Evolutionary conservation across 2,329 filamentous ascomycete species (phyloP).

Genomic region (Phymatotrichopsis omnivora): DNA sequence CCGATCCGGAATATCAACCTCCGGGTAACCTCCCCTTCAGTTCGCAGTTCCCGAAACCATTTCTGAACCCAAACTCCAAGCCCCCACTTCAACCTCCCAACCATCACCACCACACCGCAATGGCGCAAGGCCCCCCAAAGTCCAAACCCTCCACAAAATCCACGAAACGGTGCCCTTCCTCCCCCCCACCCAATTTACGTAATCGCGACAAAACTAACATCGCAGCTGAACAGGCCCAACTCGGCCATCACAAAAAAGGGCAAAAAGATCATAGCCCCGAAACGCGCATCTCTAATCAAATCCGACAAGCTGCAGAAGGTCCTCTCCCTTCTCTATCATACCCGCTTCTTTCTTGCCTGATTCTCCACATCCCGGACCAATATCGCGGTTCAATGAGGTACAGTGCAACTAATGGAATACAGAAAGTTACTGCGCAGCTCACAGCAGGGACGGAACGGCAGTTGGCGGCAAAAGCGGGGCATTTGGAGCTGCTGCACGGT

Average conservation of each 20-base stretch:
- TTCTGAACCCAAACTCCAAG: too few species aligned
- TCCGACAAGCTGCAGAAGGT: constrained; percentile 55
- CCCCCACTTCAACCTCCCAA: too few species aligned
- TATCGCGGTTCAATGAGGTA: background rate
- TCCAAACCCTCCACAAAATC: too few species aligned
- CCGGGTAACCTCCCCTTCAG: too few species aligned
- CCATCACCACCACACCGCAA: too few species aligned
- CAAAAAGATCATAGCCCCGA: constrained; percentile 53
- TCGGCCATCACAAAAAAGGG: constrained; percentile 47
- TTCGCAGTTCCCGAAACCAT: too few species aligned
- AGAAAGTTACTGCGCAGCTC: constrained; percentile 34
- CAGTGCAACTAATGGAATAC: background rate
- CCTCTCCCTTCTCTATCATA: constrained; percentile 10
- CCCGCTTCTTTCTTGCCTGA: background rate
- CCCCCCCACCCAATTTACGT: too few species aligned
- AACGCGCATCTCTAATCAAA: constrained; percentile 50
- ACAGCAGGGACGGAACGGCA: constrained; percentile 56
- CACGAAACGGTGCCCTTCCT: too few species aligned
- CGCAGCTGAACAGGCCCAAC: constrained; percentile 31
- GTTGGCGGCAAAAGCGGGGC: constrained; percentile 56
- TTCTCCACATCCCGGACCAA: background rate
- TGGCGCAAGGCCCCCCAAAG: too few species aligned
- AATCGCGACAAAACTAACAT: constrained; percentile 29
- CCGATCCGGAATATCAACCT: too few species aligned
- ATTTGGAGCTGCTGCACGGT: constrained; percentile 57